phyloP scores from a whole-genome alignment of 1,139 yeast genomes.

The Eremothecium sinecaudum region DNA sequence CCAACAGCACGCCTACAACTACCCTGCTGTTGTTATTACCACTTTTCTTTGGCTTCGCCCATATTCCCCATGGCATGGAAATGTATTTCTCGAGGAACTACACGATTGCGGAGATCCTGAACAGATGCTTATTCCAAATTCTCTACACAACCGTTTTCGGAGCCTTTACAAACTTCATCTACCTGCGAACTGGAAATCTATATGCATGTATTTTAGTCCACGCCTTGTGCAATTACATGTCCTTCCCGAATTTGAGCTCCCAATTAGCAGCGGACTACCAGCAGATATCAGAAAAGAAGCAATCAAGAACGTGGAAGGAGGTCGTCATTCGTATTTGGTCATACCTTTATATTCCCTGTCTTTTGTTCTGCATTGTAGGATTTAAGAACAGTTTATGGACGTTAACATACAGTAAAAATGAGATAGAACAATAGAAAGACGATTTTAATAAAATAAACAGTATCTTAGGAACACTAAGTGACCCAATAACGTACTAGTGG shows the following conservation, averaged over 20 bases:
- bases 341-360: constrained; percentile 7
- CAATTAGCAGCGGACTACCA: background rate
- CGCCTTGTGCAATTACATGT: constrained; percentile 65
- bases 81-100: constrained; percentile 32
- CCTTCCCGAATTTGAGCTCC: constrained; percentile 45
- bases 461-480: no score
- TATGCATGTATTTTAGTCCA: constrained; percentile 63
- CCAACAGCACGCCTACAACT: constrained; percentile 27
- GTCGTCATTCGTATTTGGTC: constrained; percentile 14
- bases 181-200: constrained; percentile 41
- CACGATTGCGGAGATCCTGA: constrained; percentile 31
- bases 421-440: no score
- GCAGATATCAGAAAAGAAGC: no score
- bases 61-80: constrained; percentile 73
- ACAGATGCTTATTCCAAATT: constrained; percentile 48
- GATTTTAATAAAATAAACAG: no score
- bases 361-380: constrained; percentile 9
- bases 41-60: constrained; percentile 80
- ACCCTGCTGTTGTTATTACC: constrained; percentile 45
- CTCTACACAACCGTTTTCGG: constrained; percentile 77
- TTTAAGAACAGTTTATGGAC: background rate
- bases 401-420: no score
- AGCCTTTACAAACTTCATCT: constrained; percentile 54
- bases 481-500: no score
- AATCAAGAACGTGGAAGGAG: no score